A percentile compares a stretch with the other conserved stretches of the same genome.
Evolutionary conservation across 257 asterid species (phyloP).

Genomic region (Pogostemon cablin): DNA sequence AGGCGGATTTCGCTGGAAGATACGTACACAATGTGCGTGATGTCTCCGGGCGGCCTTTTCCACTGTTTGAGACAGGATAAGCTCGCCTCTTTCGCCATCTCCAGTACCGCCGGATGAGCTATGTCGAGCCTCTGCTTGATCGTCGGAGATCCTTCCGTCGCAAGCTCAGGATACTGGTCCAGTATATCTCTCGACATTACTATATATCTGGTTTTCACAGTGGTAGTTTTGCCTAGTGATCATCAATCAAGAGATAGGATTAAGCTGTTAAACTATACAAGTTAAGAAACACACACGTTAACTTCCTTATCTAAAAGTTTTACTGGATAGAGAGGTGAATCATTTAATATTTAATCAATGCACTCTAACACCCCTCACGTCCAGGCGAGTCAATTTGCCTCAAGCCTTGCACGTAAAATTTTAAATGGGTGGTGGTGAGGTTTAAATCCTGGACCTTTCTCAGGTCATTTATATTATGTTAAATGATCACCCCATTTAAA

Average conservation of each 20-base stretch:
- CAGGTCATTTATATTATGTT: no score
- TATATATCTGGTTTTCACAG: conserved; percentile 87
- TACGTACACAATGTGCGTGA: conserved; percentile 85
- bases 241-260: neutral
- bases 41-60: conserved; percentile 66
- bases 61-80: conserved; percentile 65
- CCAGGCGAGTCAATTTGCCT: no score
- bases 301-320: no score
- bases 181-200: conserved; percentile 80
- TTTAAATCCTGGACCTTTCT: no score
- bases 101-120: conserved; percentile 76
- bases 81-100: conserved; percentile 86
- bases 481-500: no score
- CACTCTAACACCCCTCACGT: no score
- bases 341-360: no score
- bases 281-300: no score
- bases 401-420: no score
- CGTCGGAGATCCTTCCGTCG: conserved; percentile 84
- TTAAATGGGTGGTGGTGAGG: no score
- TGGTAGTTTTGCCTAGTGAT: conserved; percentile 78
- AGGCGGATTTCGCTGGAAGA: conserved; percentile 88
- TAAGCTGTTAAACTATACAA: no score
- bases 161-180: conserved; percentile 77
- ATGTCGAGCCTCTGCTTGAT: conserved; percentile 79
- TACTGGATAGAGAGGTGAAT: no score